phyloP scores from a whole-genome alignment of 768 basidiomycete species.

The Trametopsis cervina region DNA sequence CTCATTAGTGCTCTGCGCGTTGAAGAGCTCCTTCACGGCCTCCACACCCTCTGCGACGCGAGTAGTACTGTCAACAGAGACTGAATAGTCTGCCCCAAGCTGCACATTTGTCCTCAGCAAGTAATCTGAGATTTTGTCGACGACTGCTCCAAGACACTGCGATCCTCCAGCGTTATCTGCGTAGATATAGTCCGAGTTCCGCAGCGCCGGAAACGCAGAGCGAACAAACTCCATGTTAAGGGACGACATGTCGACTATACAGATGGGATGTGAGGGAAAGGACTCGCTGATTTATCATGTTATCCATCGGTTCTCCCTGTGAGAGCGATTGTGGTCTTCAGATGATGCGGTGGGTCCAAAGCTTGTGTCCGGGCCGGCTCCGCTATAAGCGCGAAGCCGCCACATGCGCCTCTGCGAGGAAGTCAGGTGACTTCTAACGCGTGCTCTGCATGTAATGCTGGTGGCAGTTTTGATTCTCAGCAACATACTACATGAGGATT shows the following conservation, averaged over 20 bases:
- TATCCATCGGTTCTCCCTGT: no score
- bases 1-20: slow-evolving; percentile 55
- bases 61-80: slow-evolving; percentile 45
- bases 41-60: slow-evolving; percentile 43
- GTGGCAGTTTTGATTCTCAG: no score
- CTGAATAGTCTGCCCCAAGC: slow-evolving; percentile 62
- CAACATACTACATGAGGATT: no score
- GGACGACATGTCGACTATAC: slow-evolving; percentile 1
- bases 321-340: no score
- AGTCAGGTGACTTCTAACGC: no score
- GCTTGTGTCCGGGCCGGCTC: no score
- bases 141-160: slow-evolving; percentile 47
- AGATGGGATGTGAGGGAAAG: no score
- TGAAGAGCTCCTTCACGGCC: slow-evolving; percentile 53
- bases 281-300: no score
- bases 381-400: no score
- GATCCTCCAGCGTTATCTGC: slow-evolving; percentile 78
- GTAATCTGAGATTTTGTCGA: slow-evolving; percentile 59
- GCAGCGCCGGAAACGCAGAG: slow-evolving; percentile 55
- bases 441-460: no score
- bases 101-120: slow-evolving; percentile 69
- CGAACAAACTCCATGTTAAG: slow-evolving; percentile 40
- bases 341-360: no score
- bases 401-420: no score
- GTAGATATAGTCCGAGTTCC: slow-evolving; percentile 48